These are phyloP conservation scores for Brettanomyces sp. DNA, from an alignment of 805 yeast species.

Conservation along the genomic window DNA sequence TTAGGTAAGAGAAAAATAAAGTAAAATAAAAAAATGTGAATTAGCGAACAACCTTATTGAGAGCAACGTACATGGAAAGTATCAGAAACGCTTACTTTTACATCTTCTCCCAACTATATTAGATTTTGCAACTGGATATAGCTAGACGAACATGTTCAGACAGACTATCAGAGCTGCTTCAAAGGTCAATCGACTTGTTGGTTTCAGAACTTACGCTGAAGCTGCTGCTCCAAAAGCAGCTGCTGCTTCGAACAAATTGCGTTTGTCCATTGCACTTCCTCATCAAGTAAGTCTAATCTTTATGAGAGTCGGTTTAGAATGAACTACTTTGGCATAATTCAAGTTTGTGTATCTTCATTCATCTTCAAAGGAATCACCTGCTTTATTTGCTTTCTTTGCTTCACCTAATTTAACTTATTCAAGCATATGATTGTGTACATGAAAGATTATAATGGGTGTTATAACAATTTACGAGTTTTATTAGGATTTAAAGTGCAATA, in stretches of 20 bases:
- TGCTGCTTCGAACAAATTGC: slow-evolving; percentile 55
- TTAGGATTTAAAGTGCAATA: too few relatives aligned
- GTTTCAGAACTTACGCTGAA: slow-evolving; percentile 86
- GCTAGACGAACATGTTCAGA: slow-evolving; percentile 41
- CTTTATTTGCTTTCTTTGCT: too few relatives aligned
- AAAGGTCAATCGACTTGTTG: slow-evolving; percentile 45
- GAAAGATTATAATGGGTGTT: too few relatives aligned
- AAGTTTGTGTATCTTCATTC: slow-evolving; percentile 25
- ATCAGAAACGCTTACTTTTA: too few relatives aligned
- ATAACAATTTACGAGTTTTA: too few relatives aligned
- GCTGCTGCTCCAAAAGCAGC: slow-evolving; percentile 42
- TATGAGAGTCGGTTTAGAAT: not conserved
- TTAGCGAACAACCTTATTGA: not conserved
- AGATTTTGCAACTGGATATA: not conserved
- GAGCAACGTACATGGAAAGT: not conserved
- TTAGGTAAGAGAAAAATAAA: too few relatives aligned
- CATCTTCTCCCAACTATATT: too few relatives aligned
- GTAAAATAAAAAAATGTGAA: not conserved
- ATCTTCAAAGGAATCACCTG: too few relatives aligned
- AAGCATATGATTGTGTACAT: too few relatives aligned
- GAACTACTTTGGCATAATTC: too few relatives aligned
- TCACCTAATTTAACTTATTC: too few relatives aligned
- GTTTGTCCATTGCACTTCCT: slow-evolving; percentile 85
- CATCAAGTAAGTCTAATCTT: slow-evolving; percentile 37
- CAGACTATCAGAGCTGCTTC: slow-evolving; percentile 52